These are phyloP conservation scores for Podaxis sp. DNA, from an alignment of 768 basidiomycete genomes.

Conservation along the genomic window DNA sequence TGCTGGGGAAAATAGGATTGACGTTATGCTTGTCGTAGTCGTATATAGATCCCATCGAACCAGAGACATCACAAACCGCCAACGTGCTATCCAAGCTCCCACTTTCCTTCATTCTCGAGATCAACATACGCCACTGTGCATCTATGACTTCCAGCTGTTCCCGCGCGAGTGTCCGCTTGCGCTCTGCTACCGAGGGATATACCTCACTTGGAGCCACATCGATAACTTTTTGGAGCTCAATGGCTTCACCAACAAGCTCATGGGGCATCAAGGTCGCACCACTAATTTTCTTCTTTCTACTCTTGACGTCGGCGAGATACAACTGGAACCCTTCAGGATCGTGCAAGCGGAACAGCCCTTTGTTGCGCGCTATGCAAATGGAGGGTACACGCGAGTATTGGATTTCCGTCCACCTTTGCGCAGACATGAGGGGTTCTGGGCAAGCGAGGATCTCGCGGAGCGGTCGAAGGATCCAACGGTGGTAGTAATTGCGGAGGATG, in stretches of 20 bases:
- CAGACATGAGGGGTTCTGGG: slow-evolving; percentile 61
- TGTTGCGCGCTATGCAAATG: slow-evolving; percentile 58
- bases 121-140: slow-evolving; percentile 63
- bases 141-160: slow-evolving; percentile 45
- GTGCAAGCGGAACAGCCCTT: slow-evolving; percentile 46
- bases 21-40: slow-evolving; percentile 12
- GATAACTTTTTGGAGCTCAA: neutral
- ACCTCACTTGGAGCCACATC: slow-evolving; percentile 7
- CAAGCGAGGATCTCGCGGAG: slow-evolving; percentile 42
- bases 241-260: slow-evolving; percentile 43
- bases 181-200: slow-evolving; percentile 19
- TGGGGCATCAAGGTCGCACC: slow-evolving; percentile 69
- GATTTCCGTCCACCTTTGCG: slow-evolving; percentile 54
- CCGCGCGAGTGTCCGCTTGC: slow-evolving; percentile 25
- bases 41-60: slow-evolving; percentile 52
- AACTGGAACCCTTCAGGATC: slow-evolving; percentile 54
- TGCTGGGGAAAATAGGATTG: slow-evolving; percentile 53
- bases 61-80: slow-evolving; percentile 73
- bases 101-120: slow-evolving; percentile 44
- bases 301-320: slow-evolving; percentile 54
- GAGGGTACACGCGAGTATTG: slow-evolving; percentile 57
- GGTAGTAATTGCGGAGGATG: slow-evolving; percentile 52
- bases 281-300: slow-evolving; percentile 50
- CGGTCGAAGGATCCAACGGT: slow-evolving; percentile 54
- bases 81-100: slow-evolving; percentile 55